Evolutionary conservation across 108 stramenopile species (phyloP).

Genomic region (Skeletonema potamos): DNA sequence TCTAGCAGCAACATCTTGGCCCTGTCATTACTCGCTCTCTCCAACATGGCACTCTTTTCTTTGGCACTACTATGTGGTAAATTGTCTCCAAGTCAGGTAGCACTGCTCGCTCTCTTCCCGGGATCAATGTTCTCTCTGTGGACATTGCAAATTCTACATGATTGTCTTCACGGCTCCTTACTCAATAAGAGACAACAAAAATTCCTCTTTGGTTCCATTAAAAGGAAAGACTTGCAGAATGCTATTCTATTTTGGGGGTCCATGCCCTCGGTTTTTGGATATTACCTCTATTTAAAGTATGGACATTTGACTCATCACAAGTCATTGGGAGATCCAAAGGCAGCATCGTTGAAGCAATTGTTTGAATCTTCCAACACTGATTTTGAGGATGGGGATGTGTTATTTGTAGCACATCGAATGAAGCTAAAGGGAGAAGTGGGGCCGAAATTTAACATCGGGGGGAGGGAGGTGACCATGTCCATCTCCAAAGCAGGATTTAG

Average conservation of each 20-base stretch:
- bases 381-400: conserved; percentile 84
- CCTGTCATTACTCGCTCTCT: conserved; percentile 52
- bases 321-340: conserved; percentile 53
- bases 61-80: conserved; percentile 44
- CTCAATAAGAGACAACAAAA: conserved; percentile 33
- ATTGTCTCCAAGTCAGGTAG: conserved; percentile 13
- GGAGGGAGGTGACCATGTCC: conserved; percentile 46
- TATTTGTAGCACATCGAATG: conserved; percentile 85
- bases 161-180: conserved; percentile 63
- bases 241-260: conserved; percentile 64
- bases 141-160: conserved; percentile 79
- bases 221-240: conserved; percentile 51
- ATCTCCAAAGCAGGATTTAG: conserved; percentile 68
- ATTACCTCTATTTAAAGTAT: conserved; percentile 72
- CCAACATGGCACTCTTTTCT: conserved; percentile 49
- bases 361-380: conserved; percentile 60
- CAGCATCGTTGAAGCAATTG: conserved; percentile 51
- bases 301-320: conserved; percentile 80
- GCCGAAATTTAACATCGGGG: conserved; percentile 45
- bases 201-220: conserved; percentile 9
- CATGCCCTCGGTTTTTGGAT: conserved; percentile 76
- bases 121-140: conserved; percentile 70
- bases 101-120: conserved; percentile 61
- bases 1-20: conserved; percentile 55
- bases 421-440: conserved; percentile 68